Base-by-base conservation (phyloP, 176 grass and related monocot species). In the Areca catechu region DNA sequence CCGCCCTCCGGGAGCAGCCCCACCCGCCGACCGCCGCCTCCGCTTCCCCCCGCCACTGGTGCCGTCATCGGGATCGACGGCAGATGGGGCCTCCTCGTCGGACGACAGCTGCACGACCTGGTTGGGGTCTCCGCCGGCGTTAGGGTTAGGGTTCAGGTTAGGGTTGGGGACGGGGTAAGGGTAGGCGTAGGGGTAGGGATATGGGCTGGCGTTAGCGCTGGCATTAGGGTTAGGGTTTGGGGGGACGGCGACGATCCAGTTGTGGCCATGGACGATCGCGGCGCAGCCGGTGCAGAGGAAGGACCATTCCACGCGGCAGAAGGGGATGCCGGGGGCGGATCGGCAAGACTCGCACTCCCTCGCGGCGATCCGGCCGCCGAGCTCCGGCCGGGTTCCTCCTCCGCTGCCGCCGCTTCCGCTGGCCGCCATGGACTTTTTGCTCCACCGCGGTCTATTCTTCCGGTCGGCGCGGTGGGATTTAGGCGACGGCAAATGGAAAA, bases 301-400 rank as follows among this genome's bases (percentile, higher is more conserved):
- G 29, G 71, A 76, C 79, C 79, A 82, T 22, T 82, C 79, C 21
- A 82, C 79, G 22, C 72, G 72, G 27, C 79, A 82, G 67, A 82
- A 82, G 4, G 79, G 72, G 5, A 82, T 76, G 20, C 71, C 79
- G 2, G 79, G 72, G 5, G 73, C 66, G 5, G 72, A 56, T 9
- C 63, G 49, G 79, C 79, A 82, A 0, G 73, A 56, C 7, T 76
- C 72, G 53, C 79, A 82, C 60, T 69, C 59, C 27, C 73, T 48
- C 18, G 58, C 5, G 3, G 49, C 5, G 50, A 72, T 72, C 19
- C 6, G 24, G 4, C 17, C 65, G 27, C 65, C 65, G 54, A 2
- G 3, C 15, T 15, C 49, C 43, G 24, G 18, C 27, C 16, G 49
- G 4, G 20, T 24, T 20, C 57, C 29, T 3, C 53, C 65, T 47